Percentiles rank a stretch among this genome's conserved stretches.
phyloP scores from a whole-genome alignment of 2,329 filamentous ascomycete genomes.

The Paracorniculantispora psalliotae region DNA sequence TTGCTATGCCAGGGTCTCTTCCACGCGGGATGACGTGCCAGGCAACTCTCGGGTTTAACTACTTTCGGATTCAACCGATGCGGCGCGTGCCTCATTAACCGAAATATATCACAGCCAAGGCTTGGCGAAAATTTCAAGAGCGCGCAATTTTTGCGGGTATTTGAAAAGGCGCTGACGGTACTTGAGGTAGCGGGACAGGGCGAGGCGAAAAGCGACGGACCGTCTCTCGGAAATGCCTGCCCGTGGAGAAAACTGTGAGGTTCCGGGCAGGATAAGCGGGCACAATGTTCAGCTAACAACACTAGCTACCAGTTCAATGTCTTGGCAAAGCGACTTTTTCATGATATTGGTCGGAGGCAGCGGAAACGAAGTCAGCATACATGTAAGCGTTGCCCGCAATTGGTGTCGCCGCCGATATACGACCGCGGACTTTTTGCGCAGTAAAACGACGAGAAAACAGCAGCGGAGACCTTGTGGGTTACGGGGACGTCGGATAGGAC shows the following conservation, averaged over 20 bases:
- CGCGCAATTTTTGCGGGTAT: background rate
- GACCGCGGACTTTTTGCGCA: background rate
- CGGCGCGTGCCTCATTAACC: background rate
- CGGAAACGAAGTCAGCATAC: background rate
- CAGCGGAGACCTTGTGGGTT: background rate
- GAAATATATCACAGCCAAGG: background rate
- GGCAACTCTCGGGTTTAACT: background rate
- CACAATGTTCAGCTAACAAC: background rate
- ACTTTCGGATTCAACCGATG: conserved; percentile 5
- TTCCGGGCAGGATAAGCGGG: background rate
- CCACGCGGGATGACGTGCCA: background rate
- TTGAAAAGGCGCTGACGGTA: background rate
- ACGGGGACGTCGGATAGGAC: background rate
- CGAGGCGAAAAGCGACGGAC: background rate
- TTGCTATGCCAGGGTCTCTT: background rate
- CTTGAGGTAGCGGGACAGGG: background rate
- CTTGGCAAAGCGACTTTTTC: background rate
- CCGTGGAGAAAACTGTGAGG: background rate
- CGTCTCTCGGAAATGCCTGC: background rate
- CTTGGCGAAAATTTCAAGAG: background rate
- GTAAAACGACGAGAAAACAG: too few relatives aligned
- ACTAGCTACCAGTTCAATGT: background rate
- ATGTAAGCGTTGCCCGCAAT: background rate
- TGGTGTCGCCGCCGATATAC: background rate
- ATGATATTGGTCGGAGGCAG: background rate